A percentile compares a stretch with the other conserved stretches of the same genome.
Evolutionary conservation across 129 eudicot genomes (phyloP).

Genomic region (Escallonia rubra): DNA sequence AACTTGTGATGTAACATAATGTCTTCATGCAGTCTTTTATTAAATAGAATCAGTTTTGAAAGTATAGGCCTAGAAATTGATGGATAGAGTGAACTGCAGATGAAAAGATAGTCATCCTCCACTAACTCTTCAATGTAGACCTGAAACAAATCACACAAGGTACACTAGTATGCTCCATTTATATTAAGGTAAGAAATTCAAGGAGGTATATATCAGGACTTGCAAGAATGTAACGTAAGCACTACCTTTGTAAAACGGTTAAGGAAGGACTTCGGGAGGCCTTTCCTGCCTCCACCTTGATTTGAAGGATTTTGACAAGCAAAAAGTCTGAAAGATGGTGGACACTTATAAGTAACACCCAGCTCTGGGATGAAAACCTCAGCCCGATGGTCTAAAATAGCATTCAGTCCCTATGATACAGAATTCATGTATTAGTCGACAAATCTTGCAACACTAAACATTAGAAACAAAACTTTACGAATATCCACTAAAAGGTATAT

Average conservation of each 20-base stretch:
- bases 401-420: slow-evolving; percentile 72
- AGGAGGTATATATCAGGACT: not conserved
- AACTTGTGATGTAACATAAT: slow-evolving; percentile 70
- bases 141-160: slow-evolving; percentile 28
- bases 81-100: slow-evolving; percentile 67
- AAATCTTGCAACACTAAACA: too few species aligned
- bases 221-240: not conserved
- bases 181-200: not conserved
- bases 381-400: slow-evolving; percentile 91
- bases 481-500: not conserved
- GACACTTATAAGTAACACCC: slow-evolving; percentile 82
- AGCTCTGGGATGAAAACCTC: slow-evolving; percentile 97
- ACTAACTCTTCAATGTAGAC: slow-evolving; percentile 89
- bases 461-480: too few species aligned
- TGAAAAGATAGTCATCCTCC: slow-evolving; percentile 61
- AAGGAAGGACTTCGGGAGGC: slow-evolving; percentile 97
- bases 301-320: slow-evolving; percentile 91
- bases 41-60: slow-evolving; percentile 53
- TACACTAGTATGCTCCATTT: not conserved
- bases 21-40: slow-evolving; percentile 67
- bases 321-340: slow-evolving; percentile 85
- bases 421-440: slow-evolving; percentile 9
- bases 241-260: slow-evolving; percentile 93
- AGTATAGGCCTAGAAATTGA: slow-evolving; percentile 46
- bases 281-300: slow-evolving; percentile 99